These are phyloP conservation scores for Cryptosporidium meleagridis DNA, from an alignment of 169 alveolate species.

Conservation along the genomic window DNA sequence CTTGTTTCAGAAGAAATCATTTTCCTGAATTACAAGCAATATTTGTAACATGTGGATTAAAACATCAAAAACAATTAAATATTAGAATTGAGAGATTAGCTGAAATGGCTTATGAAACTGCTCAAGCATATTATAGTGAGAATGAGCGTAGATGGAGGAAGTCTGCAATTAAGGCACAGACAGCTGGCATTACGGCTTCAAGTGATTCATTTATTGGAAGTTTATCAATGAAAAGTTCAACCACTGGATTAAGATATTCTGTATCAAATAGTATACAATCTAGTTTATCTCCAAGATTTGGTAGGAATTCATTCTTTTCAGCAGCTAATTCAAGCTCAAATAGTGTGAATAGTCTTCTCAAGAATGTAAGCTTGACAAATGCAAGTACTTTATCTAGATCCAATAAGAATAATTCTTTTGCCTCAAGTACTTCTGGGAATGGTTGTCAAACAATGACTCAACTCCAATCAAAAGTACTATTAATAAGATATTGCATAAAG, in stretches of 20 bases:
- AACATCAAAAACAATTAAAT: conserved; percentile 61
- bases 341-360: neutral
- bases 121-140: conserved; percentile 66
- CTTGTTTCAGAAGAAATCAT: conserved; percentile 64
- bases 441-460: conserved; percentile 31
- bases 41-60: conserved; percentile 65
- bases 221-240: conserved; percentile 19
- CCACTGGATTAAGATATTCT: conserved; percentile 39
- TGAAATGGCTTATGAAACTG: conserved; percentile 70
- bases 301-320: conserved; percentile 28
- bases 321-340: neutral
- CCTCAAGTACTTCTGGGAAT: conserved; percentile 41
- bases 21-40: conserved; percentile 69
- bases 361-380: neutral
- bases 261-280: conserved; percentile 13
- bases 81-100: conserved; percentile 59
- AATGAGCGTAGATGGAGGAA: conserved; percentile 73
- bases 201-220: conserved; percentile 18
- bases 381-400: neutral
- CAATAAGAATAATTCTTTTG: conserved; percentile 28
- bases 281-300: conserved; percentile 49
- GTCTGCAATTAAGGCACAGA: conserved; percentile 68
- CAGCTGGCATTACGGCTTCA: conserved; percentile 46
- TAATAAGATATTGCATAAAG: conserved; percentile 64
- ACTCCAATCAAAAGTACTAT: conserved; percentile 43